A percentile compares a stretch with the other conserved stretches of the same genome.
These are phyloP conservation scores for Hymenoscyphus salicellus DNA, from an alignment of 2,329 filamentous ascomycete genomes.

Conservation along the genomic window DNA sequence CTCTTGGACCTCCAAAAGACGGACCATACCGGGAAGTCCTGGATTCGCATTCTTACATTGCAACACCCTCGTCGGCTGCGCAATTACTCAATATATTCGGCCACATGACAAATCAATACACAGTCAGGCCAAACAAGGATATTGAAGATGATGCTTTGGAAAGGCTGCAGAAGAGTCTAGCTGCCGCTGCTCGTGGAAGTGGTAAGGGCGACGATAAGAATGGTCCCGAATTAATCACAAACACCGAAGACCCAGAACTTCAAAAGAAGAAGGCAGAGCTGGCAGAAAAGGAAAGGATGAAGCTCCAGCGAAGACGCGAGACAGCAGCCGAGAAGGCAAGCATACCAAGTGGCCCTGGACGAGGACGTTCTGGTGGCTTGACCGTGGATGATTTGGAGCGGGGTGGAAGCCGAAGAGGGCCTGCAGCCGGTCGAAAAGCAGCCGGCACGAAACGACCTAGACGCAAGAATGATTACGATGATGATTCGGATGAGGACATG, in stretches of 20 bases:
- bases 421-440: conserved; percentile 52
- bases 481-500: conserved; percentile 74
- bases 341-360: conserved; percentile 31
- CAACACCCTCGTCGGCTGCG: conserved; percentile 65
- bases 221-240: conserved; percentile 64
- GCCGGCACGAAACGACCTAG: conserved; percentile 52
- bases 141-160: conserved; percentile 70
- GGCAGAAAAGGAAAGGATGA: conserved; percentile 70
- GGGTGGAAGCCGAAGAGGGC: conserved; percentile 46
- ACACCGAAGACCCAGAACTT: conserved; percentile 71
- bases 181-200: conserved; percentile 57
- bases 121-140: conserved; percentile 63
- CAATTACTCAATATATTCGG: conserved; percentile 70
- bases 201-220: conserved; percentile 52
- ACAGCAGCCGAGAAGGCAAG: conserved; percentile 60
- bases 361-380: conserved; percentile 54
- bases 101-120: conserved; percentile 71
- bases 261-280: conserved; percentile 71
- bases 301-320: conserved; percentile 63
- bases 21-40: conserved; percentile 63
- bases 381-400: conserved; percentile 70
- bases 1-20: conserved; percentile 57
- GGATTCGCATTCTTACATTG: conserved; percentile 74
- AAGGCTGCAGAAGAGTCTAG: conserved; percentile 64
- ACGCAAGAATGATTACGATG: conserved; percentile 52